phyloP scores from a whole-genome alignment of 1,284 basidiomycete species.

The Tilletiaria anomala region DNA sequence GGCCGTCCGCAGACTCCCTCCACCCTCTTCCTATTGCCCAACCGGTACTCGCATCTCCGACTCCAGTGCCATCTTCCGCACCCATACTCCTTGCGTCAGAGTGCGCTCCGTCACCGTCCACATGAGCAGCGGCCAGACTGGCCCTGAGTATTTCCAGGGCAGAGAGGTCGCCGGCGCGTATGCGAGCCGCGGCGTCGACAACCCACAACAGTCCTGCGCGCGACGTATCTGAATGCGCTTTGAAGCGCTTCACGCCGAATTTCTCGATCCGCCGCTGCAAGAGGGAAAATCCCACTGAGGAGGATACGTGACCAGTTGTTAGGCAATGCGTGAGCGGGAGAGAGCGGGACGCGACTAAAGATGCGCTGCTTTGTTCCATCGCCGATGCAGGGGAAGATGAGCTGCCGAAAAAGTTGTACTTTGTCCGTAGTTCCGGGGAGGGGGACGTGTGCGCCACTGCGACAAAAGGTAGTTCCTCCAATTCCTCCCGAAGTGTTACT shows the following conservation, averaged over 20 bases:
- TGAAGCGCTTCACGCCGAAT: slow-evolving; percentile 34
- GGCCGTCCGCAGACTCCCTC: too few relatives aligned
- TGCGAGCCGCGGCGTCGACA: too few relatives aligned
- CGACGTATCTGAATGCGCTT: slow-evolving; percentile 28
- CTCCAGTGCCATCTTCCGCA: neutral
- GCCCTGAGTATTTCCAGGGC: too few relatives aligned
- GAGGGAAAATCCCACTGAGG: slow-evolving; percentile 21
- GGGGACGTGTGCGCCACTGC: slow-evolving; percentile 5
- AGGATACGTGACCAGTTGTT: slow-evolving; percentile 26
- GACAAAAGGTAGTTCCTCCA: neutral
- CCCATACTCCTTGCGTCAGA: too few relatives aligned
- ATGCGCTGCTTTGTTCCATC: neutral
- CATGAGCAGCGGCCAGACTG: too few relatives aligned
- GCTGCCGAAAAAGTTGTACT: neutral
- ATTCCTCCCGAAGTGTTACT: slow-evolving; percentile 12
- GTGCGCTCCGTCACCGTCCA: too few relatives aligned
- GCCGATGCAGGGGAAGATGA: neutral
- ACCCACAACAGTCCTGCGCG: neutral
- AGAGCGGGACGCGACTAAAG: neutral
- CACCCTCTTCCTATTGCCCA: too few relatives aligned
- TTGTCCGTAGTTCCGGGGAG: neutral
- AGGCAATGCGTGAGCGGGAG: slow-evolving; percentile 4
- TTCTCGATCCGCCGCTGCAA: slow-evolving; percentile 32
- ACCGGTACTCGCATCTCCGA: neutral
- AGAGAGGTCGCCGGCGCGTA: too few relatives aligned